Conservation (phyloP, 371 early-diverging fungal species). For the Circinella umbellata region DNA sequence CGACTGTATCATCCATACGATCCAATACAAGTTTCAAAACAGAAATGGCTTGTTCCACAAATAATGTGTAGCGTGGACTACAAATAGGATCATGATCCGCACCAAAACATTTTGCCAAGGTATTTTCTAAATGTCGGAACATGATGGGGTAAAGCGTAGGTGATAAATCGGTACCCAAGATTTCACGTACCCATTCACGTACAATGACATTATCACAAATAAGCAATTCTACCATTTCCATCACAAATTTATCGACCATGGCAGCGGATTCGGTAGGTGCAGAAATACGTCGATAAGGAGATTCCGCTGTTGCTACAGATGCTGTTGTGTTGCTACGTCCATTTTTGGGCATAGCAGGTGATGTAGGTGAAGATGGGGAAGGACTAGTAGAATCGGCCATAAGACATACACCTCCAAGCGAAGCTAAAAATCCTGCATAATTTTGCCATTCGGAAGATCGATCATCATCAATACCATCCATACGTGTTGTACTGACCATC, state of each 20-base stretch:
- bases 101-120: slow-evolving; percentile 80
- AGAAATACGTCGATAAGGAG: slow-evolving; percentile 34
- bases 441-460: slow-evolving; percentile 68
- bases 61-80: slow-evolving; percentile 81
- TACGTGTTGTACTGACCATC: slow-evolving; percentile 14
- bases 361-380: slow-evolving; percentile 38
- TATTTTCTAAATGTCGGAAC: slow-evolving; percentile 79
- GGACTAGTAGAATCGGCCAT: slow-evolving; percentile 46
- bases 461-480: slow-evolving; percentile 44
- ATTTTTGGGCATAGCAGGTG: slow-evolving; percentile 7
- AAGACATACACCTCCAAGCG: slow-evolving; percentile 69
- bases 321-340: background rate
- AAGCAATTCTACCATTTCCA: slow-evolving; percentile 86
- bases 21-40: slow-evolving; percentile 86
- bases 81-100: slow-evolving; percentile 76
- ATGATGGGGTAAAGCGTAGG: slow-evolving; percentile 86
- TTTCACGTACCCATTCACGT: slow-evolving; percentile 91
- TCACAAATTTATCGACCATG: slow-evolving; percentile 83
- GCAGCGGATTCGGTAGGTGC: slow-evolving; percentile 55
- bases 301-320: slow-evolving; percentile 9
- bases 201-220: slow-evolving; percentile 84
- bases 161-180: slow-evolving; percentile 84
- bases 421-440: slow-evolving; percentile 74
- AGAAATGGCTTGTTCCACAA: slow-evolving; percentile 88
- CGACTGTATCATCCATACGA: slow-evolving; percentile 74